Evolutionary conservation across 441 rosid genomes (phyloP).

Genomic region (Gossypium aridum): DNA sequence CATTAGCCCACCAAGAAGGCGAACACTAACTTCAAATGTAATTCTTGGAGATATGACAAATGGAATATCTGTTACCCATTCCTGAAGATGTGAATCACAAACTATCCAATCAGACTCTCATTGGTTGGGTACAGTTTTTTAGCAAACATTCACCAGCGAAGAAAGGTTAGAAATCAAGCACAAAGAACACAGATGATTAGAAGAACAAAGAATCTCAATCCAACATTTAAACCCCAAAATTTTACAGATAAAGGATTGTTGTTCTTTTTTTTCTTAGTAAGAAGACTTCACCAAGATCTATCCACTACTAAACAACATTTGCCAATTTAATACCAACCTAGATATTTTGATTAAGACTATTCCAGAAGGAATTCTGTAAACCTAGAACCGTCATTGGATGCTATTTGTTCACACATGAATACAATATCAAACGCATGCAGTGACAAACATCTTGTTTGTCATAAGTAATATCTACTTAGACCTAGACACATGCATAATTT

Average conservation of each 20-base stretch:
- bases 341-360: not conserved
- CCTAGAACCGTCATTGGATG: not conserved
- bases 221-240: not conserved
- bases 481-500: not conserved
- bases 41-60: slow-evolving; percentile 98
- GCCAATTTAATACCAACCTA: too few species aligned
- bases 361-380: not conserved
- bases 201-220: not conserved
- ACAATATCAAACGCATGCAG: not conserved
- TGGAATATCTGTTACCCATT: slow-evolving; percentile 89
- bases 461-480: not conserved
- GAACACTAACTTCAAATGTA: slow-evolving; percentile 97
- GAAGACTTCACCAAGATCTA: slow-evolving; percentile 1
- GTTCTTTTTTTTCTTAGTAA: not conserved
- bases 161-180: not conserved
- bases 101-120: slow-evolving; percentile 7
- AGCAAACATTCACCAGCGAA: not conserved
- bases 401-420: not conserved
- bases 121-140: not conserved
- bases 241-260: not conserved
- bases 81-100: slow-evolving; percentile 44
- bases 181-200: not conserved
- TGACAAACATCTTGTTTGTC: not conserved
- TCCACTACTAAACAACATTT: not conserved
- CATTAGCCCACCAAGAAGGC: slow-evolving; percentile 98